Percentiles rank a stretch among this genome's conserved stretches.
Evolutionary conservation across 2,329 filamentous ascomycete genomes (phyloP).

Genomic region (Cytospora piceae): DNA sequence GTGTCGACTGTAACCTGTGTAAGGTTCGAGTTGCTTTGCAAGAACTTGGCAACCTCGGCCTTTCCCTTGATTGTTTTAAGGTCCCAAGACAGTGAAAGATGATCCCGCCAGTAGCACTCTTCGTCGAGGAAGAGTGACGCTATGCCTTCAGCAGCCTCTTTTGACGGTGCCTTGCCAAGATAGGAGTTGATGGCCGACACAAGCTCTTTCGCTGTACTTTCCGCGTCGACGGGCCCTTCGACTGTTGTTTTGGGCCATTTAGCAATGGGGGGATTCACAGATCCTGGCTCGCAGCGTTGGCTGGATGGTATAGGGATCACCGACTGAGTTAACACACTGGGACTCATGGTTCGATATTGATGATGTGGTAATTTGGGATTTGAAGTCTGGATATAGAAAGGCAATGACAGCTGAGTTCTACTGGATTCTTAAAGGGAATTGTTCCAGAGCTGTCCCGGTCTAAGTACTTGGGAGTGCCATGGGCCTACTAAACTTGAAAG

Average conservation of each 20-base stretch:
- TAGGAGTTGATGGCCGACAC: conserved; percentile 47
- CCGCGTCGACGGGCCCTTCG: conserved; percentile 41
- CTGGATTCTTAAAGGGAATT: not conserved
- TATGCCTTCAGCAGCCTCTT: conserved; percentile 17
- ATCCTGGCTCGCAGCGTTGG: conserved; percentile 48
- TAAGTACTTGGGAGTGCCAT: not conserved
- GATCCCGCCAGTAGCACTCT: conserved; percentile 62
- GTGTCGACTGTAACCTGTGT: conserved; percentile 50
- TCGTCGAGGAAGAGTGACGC: conserved; percentile 43
- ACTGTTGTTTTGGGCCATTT: conserved; percentile 43
- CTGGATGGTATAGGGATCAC: conserved; percentile 13
- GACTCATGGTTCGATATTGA: conserved; percentile 20
- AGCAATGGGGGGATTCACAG: conserved; percentile 55
- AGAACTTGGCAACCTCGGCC: conserved; percentile 44
- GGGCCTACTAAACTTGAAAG: not conserved
- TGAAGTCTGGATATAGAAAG: not conserved
- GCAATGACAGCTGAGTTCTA: not conserved
- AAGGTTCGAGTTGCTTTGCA: conserved; percentile 46
- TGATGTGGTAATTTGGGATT: not conserved
- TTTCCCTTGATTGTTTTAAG: conserved; percentile 55
- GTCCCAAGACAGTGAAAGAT: conserved; percentile 60
- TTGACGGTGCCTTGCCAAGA: conserved; percentile 41
- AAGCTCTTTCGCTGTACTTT: conserved; percentile 43
- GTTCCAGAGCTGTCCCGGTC: too few relatives aligned
- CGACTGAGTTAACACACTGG: conserved; percentile 5